phyloP scores from a whole-genome alignment of 2,329 filamentous ascomycete genomes.

The Lecanicillium sp. region DNA sequence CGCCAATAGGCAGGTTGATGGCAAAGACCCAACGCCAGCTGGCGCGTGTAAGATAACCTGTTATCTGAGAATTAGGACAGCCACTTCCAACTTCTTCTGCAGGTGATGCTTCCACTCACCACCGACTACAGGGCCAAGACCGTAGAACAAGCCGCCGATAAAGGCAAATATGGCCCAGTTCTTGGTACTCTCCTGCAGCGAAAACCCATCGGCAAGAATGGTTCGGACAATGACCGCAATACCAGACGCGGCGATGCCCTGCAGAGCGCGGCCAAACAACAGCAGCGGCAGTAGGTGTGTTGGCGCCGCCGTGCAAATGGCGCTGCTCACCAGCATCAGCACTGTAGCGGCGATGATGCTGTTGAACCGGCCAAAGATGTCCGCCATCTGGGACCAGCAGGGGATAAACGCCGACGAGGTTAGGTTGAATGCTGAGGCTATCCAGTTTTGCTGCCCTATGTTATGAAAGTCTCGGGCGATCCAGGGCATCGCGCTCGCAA shows the following conservation, averaged over 20 bases:
- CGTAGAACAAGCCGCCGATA: constrained; percentile 51
- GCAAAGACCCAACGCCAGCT: constrained; percentile 63
- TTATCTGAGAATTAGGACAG: too few species aligned
- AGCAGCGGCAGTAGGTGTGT: constrained; percentile 47
- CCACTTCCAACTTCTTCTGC: too few species aligned
- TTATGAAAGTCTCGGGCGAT: constrained; percentile 58
- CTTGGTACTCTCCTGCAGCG: constrained; percentile 50
- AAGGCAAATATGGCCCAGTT: constrained; percentile 56
- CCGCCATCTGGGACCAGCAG: constrained; percentile 55
- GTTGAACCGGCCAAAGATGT: constrained; percentile 56
- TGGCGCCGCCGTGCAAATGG: constrained; percentile 52
- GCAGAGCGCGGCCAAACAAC: constrained; percentile 54
- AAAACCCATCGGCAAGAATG: constrained; percentile 56
- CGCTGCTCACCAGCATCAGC: constrained; percentile 50
- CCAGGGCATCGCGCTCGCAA: constrained; percentile 32
- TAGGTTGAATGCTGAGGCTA: constrained; percentile 61
- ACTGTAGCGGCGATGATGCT: constrained; percentile 49
- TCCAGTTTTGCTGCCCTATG: constrained; percentile 58
- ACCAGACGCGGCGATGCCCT: constrained; percentile 54
- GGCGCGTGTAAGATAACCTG: constrained; percentile 41
- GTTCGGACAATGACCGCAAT: constrained; percentile 53
- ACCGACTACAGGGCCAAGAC: constrained; percentile 54
- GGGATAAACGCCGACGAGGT: constrained; percentile 61
- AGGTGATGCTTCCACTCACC: constrained; percentile 25
- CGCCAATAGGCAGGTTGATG: constrained; percentile 51